Percentiles rank a stretch among this genome's conserved stretches.
phyloP scores from a whole-genome alignment of 306 rosid species.

The Acmispon strigosus region DNA sequence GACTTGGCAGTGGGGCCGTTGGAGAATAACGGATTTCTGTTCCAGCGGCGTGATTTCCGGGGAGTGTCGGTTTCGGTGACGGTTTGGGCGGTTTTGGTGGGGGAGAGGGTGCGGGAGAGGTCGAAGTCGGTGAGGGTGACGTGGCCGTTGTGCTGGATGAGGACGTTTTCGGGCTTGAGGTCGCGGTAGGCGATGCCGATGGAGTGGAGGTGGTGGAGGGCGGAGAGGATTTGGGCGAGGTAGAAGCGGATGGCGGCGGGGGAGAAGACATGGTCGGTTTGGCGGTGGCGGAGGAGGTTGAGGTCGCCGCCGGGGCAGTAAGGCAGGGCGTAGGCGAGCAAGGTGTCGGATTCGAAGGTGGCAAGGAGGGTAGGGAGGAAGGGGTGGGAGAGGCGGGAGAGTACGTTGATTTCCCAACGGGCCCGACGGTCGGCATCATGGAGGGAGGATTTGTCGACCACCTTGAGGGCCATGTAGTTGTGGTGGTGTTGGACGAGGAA shows the following conservation, averaged over 20 bases:
- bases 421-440: conserved; percentile 74
- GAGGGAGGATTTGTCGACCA: conserved; percentile 58
- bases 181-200: conserved; percentile 88
- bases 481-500: conserved; percentile 51
- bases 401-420: conserved; percentile 79
- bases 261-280: conserved; percentile 72
- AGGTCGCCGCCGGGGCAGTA: conserved; percentile 96
- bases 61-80: conserved; percentile 19
- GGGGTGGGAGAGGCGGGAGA: conserved; percentile 49
- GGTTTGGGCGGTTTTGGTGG: conserved; percentile 10
- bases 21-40: no score
- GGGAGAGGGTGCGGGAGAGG: conserved; percentile 59
- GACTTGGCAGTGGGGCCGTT: conserved; percentile 37
- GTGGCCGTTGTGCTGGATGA: conserved; percentile 77
- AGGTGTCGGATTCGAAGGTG: conserved; percentile 42
- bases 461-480: conserved; percentile 56
- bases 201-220: conserved; percentile 71
- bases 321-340: conserved; percentile 76
- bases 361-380: conserved; percentile 65
- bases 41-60: conserved; percentile 46
- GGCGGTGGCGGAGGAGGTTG: conserved; percentile 75
- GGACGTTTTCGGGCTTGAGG: conserved; percentile 88
- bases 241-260: conserved; percentile 69
- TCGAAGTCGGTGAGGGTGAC: conserved; percentile 93
- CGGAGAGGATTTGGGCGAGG: conserved; percentile 76